A percentile compares a stretch with the other conserved stretches of the same genome.
These are phyloP conservation scores for Fragaria vesca DNA, from an alignment of 306 rosid species.

Conservation along the genomic window DNA sequence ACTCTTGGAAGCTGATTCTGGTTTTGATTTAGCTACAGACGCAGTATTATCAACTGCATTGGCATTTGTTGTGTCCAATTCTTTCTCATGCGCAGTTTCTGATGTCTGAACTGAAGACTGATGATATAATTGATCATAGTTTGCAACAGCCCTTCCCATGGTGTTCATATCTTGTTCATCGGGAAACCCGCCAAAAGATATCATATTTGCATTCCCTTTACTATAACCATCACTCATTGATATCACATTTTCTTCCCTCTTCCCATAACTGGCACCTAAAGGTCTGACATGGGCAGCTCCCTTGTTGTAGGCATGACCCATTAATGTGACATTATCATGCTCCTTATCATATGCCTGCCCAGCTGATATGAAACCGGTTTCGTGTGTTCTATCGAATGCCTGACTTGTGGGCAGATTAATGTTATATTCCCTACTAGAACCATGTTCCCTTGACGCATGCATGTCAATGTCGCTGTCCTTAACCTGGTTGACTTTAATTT, in stretches of 20 bases:
- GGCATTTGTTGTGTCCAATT: constrained; percentile 42
- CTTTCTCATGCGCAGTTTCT: constrained; percentile 44
- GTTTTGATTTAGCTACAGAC: constrained; percentile 39
- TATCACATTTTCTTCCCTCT: constrained; percentile 38
- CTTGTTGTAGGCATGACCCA: constrained; percentile 50
- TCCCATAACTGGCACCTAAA: constrained; percentile 38
- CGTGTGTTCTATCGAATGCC: constrained; percentile 44
- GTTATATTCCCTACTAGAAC: constrained; percentile 39
- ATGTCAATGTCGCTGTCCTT: constrained; percentile 42
- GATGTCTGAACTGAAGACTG: constrained; percentile 55
- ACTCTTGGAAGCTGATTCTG: constrained; percentile 49
- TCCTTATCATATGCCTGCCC: constrained; percentile 56
- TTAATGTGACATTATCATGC: constrained; percentile 36
- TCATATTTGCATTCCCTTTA: constrained; percentile 48
- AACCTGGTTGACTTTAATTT: constrained; percentile 52
- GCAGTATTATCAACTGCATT: constrained; percentile 36
- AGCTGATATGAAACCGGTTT: constrained; percentile 35
- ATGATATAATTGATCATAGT: constrained; percentile 50
- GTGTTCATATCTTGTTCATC: constrained; percentile 58
- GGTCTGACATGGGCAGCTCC: constrained; percentile 50
- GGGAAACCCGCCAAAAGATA: constrained; percentile 65
- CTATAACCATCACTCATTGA: constrained; percentile 46
- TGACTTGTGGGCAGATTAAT: constrained; percentile 40
- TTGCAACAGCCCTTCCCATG: constrained; percentile 46
- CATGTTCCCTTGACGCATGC: constrained; percentile 33